phyloP scores from a whole-genome alignment of 2,329 filamentous ascomycete genomes.

The Elsinoe necatrix region DNA sequence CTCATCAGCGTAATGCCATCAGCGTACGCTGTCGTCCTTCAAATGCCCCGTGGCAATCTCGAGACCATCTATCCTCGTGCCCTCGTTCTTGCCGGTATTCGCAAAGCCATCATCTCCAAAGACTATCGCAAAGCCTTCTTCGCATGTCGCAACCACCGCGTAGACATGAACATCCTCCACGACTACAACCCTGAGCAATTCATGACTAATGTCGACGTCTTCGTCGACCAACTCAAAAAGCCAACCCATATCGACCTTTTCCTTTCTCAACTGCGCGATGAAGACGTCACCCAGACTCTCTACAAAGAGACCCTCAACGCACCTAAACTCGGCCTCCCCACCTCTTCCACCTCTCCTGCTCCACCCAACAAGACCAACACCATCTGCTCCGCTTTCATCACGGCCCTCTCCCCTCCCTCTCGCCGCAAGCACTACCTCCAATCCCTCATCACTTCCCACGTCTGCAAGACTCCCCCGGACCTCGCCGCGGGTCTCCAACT shows the following conservation, averaged over 20 bases:
- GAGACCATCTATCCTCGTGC: constrained; percentile 92
- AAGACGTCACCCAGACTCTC: constrained; percentile 88
- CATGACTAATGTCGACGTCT: constrained; percentile 62
- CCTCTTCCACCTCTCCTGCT: background rate
- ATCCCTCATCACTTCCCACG: constrained; percentile 88
- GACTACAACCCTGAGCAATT: constrained; percentile 88
- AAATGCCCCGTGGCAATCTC: constrained; percentile 92
- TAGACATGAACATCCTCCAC: constrained; percentile 96
- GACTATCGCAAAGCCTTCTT: constrained; percentile 79
- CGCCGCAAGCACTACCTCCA: constrained; percentile 62
- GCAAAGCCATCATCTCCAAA: constrained; percentile 67
- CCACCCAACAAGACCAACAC: constrained; percentile 65
- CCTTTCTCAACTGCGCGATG: constrained; percentile 74
- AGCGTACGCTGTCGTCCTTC: constrained; percentile 74
- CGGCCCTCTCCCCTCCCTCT: constrained; percentile 51
- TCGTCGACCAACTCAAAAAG: constrained; percentile 77
- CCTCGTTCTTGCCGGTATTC: constrained; percentile 83
- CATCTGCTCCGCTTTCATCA: constrained; percentile 78
- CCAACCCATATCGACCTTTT: constrained; percentile 82
- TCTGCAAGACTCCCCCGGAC: constrained; percentile 87
- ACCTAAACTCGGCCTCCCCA: constrained; percentile 22
- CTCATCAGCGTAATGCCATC: constrained; percentile 86
- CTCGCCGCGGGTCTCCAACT: constrained; percentile 75
- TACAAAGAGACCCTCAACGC: constrained; percentile 73
- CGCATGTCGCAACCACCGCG: constrained; percentile 82